A percentile compares a stretch with the other conserved stretches of the same genome.
Conservation (phyloP, 495 filamentous ascomycete genomes). For the Mytilinidion resinicola region DNA sequence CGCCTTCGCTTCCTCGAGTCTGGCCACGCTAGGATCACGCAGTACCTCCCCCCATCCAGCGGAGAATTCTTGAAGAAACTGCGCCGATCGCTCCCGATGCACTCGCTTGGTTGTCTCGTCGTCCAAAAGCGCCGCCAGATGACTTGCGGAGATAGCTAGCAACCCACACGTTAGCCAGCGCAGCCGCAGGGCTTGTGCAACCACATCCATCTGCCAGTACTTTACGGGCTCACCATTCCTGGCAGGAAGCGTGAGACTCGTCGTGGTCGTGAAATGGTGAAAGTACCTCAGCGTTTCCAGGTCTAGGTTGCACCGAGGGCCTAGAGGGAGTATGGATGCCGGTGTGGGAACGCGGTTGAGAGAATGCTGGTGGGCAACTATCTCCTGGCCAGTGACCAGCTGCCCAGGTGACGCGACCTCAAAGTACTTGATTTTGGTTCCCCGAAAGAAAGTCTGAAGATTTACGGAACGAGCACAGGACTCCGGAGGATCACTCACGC, state of each 20-base stretch:
- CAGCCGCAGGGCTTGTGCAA: slow-evolving; percentile 29
- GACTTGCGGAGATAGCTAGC: slow-evolving; percentile 32
- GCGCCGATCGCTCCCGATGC: neutral
- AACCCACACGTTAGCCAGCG: slow-evolving; percentile 32
- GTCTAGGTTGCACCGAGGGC: slow-evolving; percentile 19
- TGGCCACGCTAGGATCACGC: neutral
- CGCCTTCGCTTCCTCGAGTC: slow-evolving; percentile 6
- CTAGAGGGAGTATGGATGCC: neutral
- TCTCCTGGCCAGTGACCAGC: neutral
- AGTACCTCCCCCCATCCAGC: neutral
- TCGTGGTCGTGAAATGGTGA: slow-evolving; percentile 37
- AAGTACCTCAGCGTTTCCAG: slow-evolving; percentile 36
- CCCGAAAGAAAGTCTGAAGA: slow-evolving; percentile 38
- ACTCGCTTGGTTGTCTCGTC: slow-evolving; percentile 1
- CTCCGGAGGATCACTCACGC: slow-evolving; percentile 12
- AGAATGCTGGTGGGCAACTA: neutral
- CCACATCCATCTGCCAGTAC: slow-evolving; percentile 29
- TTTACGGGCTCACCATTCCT: neutral
- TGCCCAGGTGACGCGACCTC: slow-evolving; percentile 22
- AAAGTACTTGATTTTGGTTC: slow-evolving; percentile 39
- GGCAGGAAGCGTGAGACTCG: slow-evolving; percentile 33
- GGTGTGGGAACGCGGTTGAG: neutral
- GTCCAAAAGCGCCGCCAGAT: slow-evolving; percentile 23
- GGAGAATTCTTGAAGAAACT: neutral
- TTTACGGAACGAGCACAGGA: slow-evolving; percentile 23